Conservation (phyloP, 2,329 filamentous ascomycete genomes). For the Amesomyces nigricolor region DNA sequence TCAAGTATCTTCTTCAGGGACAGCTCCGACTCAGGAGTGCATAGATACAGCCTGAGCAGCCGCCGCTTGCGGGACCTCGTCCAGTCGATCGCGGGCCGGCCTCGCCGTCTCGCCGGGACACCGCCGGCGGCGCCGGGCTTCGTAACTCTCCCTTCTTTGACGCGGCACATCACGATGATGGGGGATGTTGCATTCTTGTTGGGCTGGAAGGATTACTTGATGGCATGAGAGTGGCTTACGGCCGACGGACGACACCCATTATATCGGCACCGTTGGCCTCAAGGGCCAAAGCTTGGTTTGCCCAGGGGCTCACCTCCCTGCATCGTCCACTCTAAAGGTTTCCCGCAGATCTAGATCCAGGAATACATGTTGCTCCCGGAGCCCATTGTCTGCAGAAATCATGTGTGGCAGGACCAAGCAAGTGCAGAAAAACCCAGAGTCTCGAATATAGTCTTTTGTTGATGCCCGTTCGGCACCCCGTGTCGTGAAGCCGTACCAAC, state of each 20-base stretch:
- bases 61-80: slow-evolving; percentile 12
- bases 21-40: slow-evolving; percentile 18
- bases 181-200: neutral
- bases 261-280: slow-evolving; percentile 8
- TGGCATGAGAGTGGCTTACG: too few species aligned
- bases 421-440: too few species aligned
- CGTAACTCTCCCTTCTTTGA: slow-evolving; percentile 10
- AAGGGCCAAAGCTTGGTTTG: neutral
- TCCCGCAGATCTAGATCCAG: neutral
- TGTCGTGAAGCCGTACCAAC: too few species aligned
- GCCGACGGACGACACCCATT: neutral
- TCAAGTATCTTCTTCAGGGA: slow-evolving; percentile 16
- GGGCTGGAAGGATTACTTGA: neutral
- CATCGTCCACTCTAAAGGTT: neutral
- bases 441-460: too few species aligned
- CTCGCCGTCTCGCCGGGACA: slow-evolving; percentile 9
- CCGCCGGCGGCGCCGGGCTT: slow-evolving; percentile 1
- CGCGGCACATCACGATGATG: neutral
- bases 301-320: neutral
- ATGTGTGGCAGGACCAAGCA: too few species aligned
- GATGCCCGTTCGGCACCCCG: too few species aligned
- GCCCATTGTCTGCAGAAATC: too few species aligned
- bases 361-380: neutral
- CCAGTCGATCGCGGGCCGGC: slow-evolving; percentile 16
- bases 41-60: slow-evolving; percentile 17